Percentiles rank a stretch among this genome's conserved stretches.
phyloP scores from a whole-genome alignment of 2,329 filamentous ascomycete species.

The Paraphaeosphaeria minitans region DNA sequence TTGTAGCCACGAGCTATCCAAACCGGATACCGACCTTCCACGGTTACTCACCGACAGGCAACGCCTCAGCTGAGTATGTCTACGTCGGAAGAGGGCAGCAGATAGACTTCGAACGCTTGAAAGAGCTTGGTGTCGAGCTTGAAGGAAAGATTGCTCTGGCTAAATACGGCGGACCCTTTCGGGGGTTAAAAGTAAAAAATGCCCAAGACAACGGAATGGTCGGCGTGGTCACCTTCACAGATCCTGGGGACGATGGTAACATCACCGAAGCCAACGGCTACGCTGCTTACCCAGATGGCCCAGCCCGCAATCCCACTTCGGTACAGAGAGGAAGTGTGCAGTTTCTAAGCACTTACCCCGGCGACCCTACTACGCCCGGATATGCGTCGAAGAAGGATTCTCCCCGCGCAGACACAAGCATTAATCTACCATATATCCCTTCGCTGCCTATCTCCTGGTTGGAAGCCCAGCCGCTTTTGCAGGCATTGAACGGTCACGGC shows the following conservation, averaged over 20 bases:
- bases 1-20: constrained; percentile 38
- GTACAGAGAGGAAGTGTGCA: constrained; percentile 55
- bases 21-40: constrained; percentile 54
- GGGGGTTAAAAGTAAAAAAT: constrained; percentile 56
- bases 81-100: constrained; percentile 52
- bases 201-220: constrained; percentile 53
- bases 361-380: constrained; percentile 53
- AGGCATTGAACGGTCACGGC: constrained; percentile 81
- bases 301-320: constrained; percentile 52
- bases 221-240: constrained; percentile 53
- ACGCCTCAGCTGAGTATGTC: constrained; percentile 55
- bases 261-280: constrained; percentile 55
- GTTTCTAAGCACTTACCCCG: constrained; percentile 66
- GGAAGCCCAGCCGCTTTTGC: constrained; percentile 80
- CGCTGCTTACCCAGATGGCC: constrained; percentile 49
- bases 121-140: constrained; percentile 49
- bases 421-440: constrained; percentile 74
- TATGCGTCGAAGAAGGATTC: constrained; percentile 84
- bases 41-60: constrained; percentile 54
- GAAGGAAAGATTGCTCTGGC: constrained; percentile 57
- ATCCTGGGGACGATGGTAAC: constrained; percentile 54
- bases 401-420: constrained; percentile 69
- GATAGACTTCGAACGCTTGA: constrained; percentile 53
- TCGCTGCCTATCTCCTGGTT: constrained; percentile 84
- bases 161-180: constrained; percentile 53